Base-by-base conservation (phyloP, 495 filamentous ascomycete species). In the Aspergillus biplanus region DNA sequence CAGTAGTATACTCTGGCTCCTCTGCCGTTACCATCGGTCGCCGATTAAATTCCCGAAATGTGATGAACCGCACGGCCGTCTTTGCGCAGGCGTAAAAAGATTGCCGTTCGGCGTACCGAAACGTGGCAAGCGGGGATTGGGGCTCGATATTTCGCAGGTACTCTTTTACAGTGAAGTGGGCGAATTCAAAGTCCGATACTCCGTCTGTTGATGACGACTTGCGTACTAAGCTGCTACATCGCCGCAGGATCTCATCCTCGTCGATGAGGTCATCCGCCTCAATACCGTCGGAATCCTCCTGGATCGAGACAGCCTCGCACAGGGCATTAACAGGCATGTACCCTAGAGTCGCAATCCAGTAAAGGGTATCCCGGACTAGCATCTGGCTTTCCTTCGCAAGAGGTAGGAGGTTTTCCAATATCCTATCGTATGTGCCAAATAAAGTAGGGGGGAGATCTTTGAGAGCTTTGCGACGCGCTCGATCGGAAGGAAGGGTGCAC, bases 101-200 rank as follows among this genome's bases (percentile, higher is more conserved):
- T 13, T 13, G 8, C 37, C 37, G 8, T 39, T 39, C 37, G 37
- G 1, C 37, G 37, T 39, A 39, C 8, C 37, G 37, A 39, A 39
- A 39, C 37, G 13, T 13, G 7, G 37, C 37, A 1, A 39, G 37
- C 7, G 37, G 37, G 7, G 37, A 39, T 13, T 39, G 37, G 1
- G 37, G 37, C 1, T 4, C 13, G 37, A 39, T 39, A 13, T 13
- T 39, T 7, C 37, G 37, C 13, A 57, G 55, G 15, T 39, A 57
- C 21, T 57, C 55, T 3, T 39, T 12, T 7, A 57, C 55, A 2
- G 55, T 57, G 16, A 57, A 57, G 21, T 57, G 55, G 3, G 55
- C 34, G 44, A 57, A 46, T n/a, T 57, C 55, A 44, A 57, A 57
- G 34, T 46, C 37, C 37, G 33, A 5, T 31, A 3, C 35, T 31